Percentiles rank a stretch among this genome's conserved stretches.
These are phyloP conservation scores for Penicillium fimorum DNA, from an alignment of 495 filamentous ascomycete genomes.

Conservation along the genomic window DNA sequence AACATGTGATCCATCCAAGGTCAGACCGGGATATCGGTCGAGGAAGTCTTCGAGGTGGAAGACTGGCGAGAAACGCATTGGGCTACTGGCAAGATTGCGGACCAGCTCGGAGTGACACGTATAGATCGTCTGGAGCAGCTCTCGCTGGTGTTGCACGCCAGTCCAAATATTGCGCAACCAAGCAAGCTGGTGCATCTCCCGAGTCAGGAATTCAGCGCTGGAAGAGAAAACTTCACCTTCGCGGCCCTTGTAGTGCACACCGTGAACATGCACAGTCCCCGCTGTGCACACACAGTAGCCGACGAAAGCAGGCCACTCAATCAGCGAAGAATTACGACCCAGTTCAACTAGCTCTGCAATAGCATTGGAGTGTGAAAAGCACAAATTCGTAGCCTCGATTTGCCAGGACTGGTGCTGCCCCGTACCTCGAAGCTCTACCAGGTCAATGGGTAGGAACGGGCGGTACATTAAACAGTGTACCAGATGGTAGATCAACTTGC, in stretches of 20 bases:
- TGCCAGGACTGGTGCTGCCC: conserved; percentile 90
- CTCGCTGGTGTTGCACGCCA: conserved; percentile 74
- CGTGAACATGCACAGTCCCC: conserved; percentile 82
- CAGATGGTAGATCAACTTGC: conserved; percentile 81
- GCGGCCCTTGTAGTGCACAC: conserved; percentile 70
- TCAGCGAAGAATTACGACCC: conserved; percentile 58
- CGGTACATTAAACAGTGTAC: conserved; percentile 83
- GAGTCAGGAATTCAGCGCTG: conserved; percentile 68
- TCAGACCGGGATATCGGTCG: conserved; percentile 64
- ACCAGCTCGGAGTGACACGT: conserved; percentile 71
- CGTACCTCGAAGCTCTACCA: conserved; percentile 71
- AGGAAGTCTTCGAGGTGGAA: conserved; percentile 87
- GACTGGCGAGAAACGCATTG: conserved; percentile 68
- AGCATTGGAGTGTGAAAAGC: conserved; percentile 83
- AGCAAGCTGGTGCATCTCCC: conserved; percentile 74
- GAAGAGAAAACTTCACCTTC: conserved; percentile 62
- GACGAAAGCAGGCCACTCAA: conserved; percentile 82
- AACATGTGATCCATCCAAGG: conserved; percentile 54
- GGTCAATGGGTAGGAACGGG: conserved; percentile 79
- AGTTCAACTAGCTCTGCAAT: conserved; percentile 81
- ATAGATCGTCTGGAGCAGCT: conserved; percentile 71
- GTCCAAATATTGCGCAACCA: conserved; percentile 74
- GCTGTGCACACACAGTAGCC: conserved; percentile 81
- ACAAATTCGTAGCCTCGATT: conserved; percentile 81
- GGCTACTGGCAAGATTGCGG: conserved; percentile 62